Evolutionary conservation across 371 early-diverging fungal genomes (phyloP), one percentile per base, ranked within the genome.

Genomic region (Mortierella sp.): DNA sequence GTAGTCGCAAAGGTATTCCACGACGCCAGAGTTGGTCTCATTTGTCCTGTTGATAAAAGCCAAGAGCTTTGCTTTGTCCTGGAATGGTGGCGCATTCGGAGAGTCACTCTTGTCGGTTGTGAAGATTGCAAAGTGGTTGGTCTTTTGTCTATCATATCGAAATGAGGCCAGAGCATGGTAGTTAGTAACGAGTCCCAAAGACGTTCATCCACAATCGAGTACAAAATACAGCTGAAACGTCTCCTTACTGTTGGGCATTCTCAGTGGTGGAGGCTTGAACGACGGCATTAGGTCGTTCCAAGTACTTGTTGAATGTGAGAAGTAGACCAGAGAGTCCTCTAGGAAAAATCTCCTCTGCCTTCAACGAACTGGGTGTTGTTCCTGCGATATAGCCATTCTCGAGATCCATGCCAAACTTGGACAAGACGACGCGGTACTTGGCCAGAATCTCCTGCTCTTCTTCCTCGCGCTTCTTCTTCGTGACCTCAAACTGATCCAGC

Each of bases 401-500:
- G 8, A 83, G 73, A 66, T 83, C 79, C 75, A 83, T 45, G 11
- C 83, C 77, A 40, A 88, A 75, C 24, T 71, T 77, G n/a, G 86
- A 79, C 37, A 88, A 81, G 0, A 89, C 81, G 6, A 65, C 40
- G 72, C 88, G 85, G 29, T 89, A 76, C 67, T 86, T 87, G 2
- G 80, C 70, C 10, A 76, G 64, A 14, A 88, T 85, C n/a, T 80
- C 80, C 7, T 76, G 80, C 64, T 90, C 91, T 71, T 91, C 92
- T 14, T 89, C 85, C n/a, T 89, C 74, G 83, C 90, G 90, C 64
- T 90, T 86, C 16, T 85, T 85, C 14, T 88, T 85, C 0, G 89
- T 88, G 7, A 78, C 85, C 66, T 91, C 91, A 68, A 90, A 90
- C 45, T 88, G 90, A 24, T 88, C 90, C 26, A 90, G 78, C 64